phyloP scores from a whole-genome alignment of 1,284 basidiomycete species.

The Naganishia liquefaciens region DNA sequence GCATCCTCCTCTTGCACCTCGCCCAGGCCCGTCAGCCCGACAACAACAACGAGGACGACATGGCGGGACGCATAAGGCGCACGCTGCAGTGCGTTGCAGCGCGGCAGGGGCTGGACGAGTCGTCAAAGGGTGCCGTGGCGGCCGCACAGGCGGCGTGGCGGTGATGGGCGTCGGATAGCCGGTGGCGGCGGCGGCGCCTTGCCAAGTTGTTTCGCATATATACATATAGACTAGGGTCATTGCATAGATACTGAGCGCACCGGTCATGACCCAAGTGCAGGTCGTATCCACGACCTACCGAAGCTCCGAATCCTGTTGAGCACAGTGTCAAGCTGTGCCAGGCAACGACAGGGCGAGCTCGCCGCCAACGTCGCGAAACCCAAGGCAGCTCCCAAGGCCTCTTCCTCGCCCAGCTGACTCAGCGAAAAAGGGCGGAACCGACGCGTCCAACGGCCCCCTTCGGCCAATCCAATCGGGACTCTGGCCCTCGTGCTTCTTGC shows the following conservation, averaged over 20 bases:
- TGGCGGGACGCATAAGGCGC: background rate
- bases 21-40: background rate
- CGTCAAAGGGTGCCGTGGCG: background rate
- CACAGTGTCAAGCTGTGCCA: too few species aligned
- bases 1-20: conserved; percentile 10
- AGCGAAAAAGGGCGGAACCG: conserved; percentile 7
- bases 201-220: too few species aligned
- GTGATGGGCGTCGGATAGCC: too few species aligned
- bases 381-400: too few species aligned
- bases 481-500: background rate
- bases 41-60: background rate
- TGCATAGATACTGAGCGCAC: too few species aligned
- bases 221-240: too few species aligned
- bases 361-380: too few species aligned
- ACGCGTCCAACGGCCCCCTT: background rate
- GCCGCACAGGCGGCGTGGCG: background rate
- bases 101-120: background rate
- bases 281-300: too few species aligned
- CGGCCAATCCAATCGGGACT: conserved; percentile 15
- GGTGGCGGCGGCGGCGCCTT: too few species aligned
- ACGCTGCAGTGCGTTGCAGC: background rate
- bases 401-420: background rate
- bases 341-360: too few species aligned
- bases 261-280: too few species aligned
- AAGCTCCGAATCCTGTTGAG: too few species aligned